phyloP scores from a whole-genome alignment of 163 green algal genomes.

The Scenedesmus sp. region DNA sequence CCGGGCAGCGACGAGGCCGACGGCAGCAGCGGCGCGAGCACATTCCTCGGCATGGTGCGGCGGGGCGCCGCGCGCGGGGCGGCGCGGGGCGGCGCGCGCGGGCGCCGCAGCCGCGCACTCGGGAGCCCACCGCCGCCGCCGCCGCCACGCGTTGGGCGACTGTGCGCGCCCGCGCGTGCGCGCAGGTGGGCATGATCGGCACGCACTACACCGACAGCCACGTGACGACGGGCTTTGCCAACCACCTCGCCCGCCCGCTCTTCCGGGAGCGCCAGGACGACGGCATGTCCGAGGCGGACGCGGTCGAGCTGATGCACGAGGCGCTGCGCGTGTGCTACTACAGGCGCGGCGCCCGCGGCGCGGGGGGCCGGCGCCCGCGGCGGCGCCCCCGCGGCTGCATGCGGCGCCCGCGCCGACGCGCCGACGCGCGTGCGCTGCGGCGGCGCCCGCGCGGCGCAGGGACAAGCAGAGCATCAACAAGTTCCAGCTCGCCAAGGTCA shows the following conservation, averaged over 20 bases:
- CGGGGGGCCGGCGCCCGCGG: not conserved
- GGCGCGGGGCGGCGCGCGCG: too few species aligned
- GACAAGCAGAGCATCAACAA: conserved; percentile 99
- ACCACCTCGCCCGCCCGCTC: conserved; percentile 90
- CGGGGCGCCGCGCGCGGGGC: too few species aligned
- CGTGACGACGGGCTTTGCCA: conserved; percentile 93
- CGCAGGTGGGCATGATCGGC: conserved; percentile 93
- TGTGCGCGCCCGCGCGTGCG: conserved; percentile 91
- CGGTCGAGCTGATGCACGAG: conserved; percentile 84
- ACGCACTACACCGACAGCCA: conserved; percentile 87
- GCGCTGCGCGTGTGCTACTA: conserved; percentile 95
- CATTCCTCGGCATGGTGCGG: not conserved
- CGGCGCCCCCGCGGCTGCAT: not conserved
- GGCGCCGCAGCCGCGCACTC: too few species aligned
- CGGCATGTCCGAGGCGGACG: conserved; percentile 95
- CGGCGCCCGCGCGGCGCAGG: too few species aligned
- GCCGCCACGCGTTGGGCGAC: too few species aligned
- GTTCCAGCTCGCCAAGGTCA: conserved; percentile 92
- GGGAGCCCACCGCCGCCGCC: too few species aligned
- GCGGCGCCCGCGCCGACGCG: conserved; percentile 79
- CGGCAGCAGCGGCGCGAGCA: conserved; percentile 23
- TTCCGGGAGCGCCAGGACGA: conserved; percentile 89
- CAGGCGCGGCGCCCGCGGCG: conserved; percentile 24
- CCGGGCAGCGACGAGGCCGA: conserved; percentile 38
- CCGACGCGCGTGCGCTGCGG: conserved; percentile 93